These are phyloP conservation scores for Xylogone sp. DNA, from an alignment of 2,329 filamentous ascomycete species.

Conservation along the genomic window DNA sequence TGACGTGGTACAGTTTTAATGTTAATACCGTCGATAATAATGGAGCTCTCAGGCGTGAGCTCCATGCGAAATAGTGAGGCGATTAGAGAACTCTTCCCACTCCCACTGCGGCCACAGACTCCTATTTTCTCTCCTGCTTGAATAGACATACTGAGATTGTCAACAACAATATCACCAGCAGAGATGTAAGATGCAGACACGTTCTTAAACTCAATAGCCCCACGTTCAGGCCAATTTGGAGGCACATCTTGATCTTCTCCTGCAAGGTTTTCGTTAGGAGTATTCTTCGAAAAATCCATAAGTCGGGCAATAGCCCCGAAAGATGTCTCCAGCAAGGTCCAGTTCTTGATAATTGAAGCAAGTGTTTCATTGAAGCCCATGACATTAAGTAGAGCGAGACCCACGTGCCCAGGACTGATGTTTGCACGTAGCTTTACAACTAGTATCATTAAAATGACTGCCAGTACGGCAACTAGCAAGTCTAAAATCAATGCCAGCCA, in stretches of 20 bases:
- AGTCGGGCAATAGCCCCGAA: slow-evolving; percentile 22
- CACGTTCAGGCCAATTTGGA: slow-evolving; percentile 19
- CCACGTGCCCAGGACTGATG: slow-evolving; percentile 23
- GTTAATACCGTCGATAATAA: slow-evolving; percentile 45
- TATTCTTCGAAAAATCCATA: slow-evolving; percentile 11
- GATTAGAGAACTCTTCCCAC: slow-evolving; percentile 40
- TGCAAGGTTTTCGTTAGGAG: slow-evolving; percentile 14
- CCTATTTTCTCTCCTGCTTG: slow-evolving; percentile 47
- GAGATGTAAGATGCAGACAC: slow-evolving; percentile 27
- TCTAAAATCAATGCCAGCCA: slow-evolving; percentile 46
- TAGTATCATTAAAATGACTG: slow-evolving; percentile 29
- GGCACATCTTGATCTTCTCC: slow-evolving; percentile 10
- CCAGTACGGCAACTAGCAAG: slow-evolving; percentile 22
- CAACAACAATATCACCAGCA: slow-evolving; percentile 10
- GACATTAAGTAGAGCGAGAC: slow-evolving; percentile 26
- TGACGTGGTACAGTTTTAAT: slow-evolving; percentile 39
- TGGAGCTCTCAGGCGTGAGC: slow-evolving; percentile 33
- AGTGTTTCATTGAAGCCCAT: slow-evolving; percentile 21
- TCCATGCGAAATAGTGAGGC: slow-evolving; percentile 47
- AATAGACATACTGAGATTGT: slow-evolving; percentile 37
- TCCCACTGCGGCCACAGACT: slow-evolving; percentile 44
- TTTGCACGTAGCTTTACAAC: slow-evolving; percentile 26
- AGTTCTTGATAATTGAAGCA: slow-evolving; percentile 17
- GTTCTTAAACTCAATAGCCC: slow-evolving; percentile 29
- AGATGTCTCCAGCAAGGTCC: slow-evolving; percentile 24